phyloP scores from a whole-genome alignment of 345 rosid genomes.

The Citrus mangshanensis region DNA sequence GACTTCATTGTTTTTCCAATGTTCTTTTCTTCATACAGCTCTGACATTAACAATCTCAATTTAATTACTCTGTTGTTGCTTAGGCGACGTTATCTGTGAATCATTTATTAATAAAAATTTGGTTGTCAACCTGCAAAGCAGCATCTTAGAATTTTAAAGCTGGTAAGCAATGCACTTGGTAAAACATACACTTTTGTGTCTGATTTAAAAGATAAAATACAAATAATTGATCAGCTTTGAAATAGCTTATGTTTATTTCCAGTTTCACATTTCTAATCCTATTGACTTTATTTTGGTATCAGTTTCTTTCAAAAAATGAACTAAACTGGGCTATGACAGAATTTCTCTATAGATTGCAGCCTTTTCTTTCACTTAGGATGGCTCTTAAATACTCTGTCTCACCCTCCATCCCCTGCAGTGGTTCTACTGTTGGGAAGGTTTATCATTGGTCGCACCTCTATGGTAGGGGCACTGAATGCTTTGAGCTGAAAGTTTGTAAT shows the following conservation, averaged over 20 bases:
- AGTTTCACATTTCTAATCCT: not conserved
- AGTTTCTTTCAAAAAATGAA: not conserved
- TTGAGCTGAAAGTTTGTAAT: constrained; percentile 6
- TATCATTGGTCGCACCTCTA: not conserved
- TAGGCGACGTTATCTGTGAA: not conserved
- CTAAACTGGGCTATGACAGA: not conserved
- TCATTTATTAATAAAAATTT: not conserved
- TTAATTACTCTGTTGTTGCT: not conserved
- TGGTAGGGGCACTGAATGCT: not conserved
- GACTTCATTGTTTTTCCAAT: not conserved
- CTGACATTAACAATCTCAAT: not conserved
- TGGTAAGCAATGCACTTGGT: not conserved
- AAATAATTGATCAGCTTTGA: not conserved
- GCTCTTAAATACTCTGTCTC: not conserved
- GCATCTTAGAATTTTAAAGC: too few relatives aligned
- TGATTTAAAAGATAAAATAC: not conserved
- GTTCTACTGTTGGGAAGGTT: not conserved
- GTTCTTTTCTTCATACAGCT: not conserved
- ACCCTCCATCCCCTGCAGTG: not conserved
- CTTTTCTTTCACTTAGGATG: not conserved
- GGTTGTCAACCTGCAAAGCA: not conserved
- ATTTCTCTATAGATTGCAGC: not conserved
- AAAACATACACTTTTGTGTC: not conserved
- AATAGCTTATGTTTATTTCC: not conserved
- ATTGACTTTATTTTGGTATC: not conserved